Base-by-base conservation (phyloP, 306 rosid genomes). In the Cucurbita moschata region DNA sequence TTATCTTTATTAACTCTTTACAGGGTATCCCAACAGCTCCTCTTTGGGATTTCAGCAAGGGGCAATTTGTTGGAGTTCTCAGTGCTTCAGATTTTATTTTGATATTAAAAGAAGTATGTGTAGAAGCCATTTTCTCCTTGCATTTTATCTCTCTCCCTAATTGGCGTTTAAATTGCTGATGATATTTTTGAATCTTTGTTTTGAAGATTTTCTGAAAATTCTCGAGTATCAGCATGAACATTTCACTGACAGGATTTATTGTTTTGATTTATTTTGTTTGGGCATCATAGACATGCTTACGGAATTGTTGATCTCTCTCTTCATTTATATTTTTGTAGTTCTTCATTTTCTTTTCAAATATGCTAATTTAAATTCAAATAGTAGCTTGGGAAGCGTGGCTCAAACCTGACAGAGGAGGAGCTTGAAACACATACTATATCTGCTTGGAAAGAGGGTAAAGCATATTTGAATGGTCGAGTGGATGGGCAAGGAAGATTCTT, bases 341-440 rank as follows among this genome's bases (percentile, higher is more conserved):
- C 9, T 49, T 47, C 16, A 47, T 69, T 69, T 68, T 46, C 39
- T 76, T 59, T 72, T 63, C 71, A 67, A 76, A 43, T 76, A 72
- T 78, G 72, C 75, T 81, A 66, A 78, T 77, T 49, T 39, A 60
- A 54, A 65, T 73, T 67, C 55, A 73, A 78, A 73, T 78, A 78
- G 72, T 86, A 95, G 99, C 92, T 95, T 54, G 97, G 97, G 85
- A 95, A 85, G 85, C 92, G 84, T 64, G 97, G 97, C 42, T 91
- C 99, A 72, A 95, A 89, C 84, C 86, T 95, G 76, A 90, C 99
- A 7, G 96, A 95, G 77, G 97, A 95, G 81, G 99, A 95, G 84
- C 99, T 95, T 78, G 99, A 95, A 86, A 91, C 99, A 47, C 99
- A 94, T 82, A 87, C 96, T 18, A 87, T 94, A 84, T 86, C 97